These are phyloP conservation scores for Leccinum angustisporum DNA, from an alignment of 1,284 basidiomycete genomes.

Conservation along the genomic window DNA sequence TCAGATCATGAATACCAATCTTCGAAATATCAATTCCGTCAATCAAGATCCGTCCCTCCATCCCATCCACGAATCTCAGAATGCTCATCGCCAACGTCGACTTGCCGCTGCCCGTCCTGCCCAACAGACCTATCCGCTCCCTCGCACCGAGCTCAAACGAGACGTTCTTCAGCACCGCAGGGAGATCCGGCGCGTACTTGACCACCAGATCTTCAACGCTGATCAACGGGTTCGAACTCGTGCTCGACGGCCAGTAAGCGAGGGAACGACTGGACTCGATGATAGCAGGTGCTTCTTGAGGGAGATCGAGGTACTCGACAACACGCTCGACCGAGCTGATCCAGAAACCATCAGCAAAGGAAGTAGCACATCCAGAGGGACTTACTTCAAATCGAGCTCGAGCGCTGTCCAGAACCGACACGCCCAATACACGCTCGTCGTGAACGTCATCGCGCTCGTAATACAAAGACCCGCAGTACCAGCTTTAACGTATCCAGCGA, in stretches of 20 bases:
- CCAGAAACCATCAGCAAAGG: constrained; percentile 63
- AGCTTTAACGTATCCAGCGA: constrained; percentile 63
- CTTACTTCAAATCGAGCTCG: constrained; percentile 36
- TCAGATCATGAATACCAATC: constrained; percentile 84
- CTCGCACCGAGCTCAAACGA: constrained; percentile 64
- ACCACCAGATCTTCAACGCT: constrained; percentile 73
- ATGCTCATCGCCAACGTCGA: constrained; percentile 85
- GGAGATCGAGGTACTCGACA: constrained; percentile 85
- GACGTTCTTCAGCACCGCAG: constrained; percentile 75
- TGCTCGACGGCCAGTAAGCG: constrained; percentile 86
- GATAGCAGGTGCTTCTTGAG: constrained; percentile 77
- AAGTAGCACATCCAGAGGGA: background rate
- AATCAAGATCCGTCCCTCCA: constrained; percentile 74
- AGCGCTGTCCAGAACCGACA: constrained; percentile 62
- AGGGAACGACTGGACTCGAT: constrained; percentile 70
- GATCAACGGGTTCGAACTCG: constrained; percentile 50
- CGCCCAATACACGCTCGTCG: constrained; percentile 64
- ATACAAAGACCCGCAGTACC: constrained; percentile 87
- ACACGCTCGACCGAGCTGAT: constrained; percentile 82
- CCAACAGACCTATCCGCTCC: constrained; percentile 73
- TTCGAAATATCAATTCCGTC: constrained; percentile 89
- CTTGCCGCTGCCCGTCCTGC: constrained; percentile 80
- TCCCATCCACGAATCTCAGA: constrained; percentile 86
- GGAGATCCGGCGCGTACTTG: constrained; percentile 84
- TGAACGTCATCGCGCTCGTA: constrained; percentile 69